Base-by-base conservation (phyloP, 2,329 filamentous ascomycete genomes). In the Neonectria ditissima region DNA sequence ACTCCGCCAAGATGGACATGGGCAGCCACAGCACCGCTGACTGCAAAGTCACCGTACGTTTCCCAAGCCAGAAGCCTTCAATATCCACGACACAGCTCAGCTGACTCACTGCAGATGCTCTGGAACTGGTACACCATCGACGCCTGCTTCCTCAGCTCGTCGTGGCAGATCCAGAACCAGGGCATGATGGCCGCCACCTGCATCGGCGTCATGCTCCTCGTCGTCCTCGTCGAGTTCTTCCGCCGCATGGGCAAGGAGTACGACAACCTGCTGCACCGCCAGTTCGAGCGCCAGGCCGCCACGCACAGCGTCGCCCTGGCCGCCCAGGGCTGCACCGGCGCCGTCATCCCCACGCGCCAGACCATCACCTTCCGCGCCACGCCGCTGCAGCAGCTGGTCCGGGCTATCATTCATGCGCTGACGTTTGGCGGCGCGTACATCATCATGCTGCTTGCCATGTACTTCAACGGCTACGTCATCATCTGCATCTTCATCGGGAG, bases 151-250 rank as follows among this genome's bases (percentile, higher is more conserved):
- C 83, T 95, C 69, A 81, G 91, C 18, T 72, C 76, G 5, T 83
- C 84, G 47, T 96, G 92, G 92, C 89, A 90, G 73, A 87, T 94
- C 75, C 88, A 80, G n/a, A 90, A 87, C 44, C 78, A 78, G 4
- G 89, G 86, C 77, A 91, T 91, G 84, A 94, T 96, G 77, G 92
- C 90, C 34, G 92, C 90, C 32, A 91, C 89, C 41, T 95, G 92
- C 79, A 89, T 96, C 72, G 92, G 91, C 63, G 88, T 93, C 18
- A 82, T 93, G 56, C 80, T 90, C 5, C 87, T 96, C 34, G 91
- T 92, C 64, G 83, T 94, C 47, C 74, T 81, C 4, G 88, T 96
- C 68, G 92, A 96, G 74, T 82, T 89, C 64, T 83, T 94, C 24
- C 91, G 92, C 26, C 89, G 92, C n/a, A 70, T 86, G 20, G 84